A percentile compares a stretch with the other conserved stretches of the same genome.
These are phyloP conservation scores for Pleoardoris graminearum DNA, from an alignment of 2,329 filamentous ascomycete genomes.

Conservation along the genomic window DNA sequence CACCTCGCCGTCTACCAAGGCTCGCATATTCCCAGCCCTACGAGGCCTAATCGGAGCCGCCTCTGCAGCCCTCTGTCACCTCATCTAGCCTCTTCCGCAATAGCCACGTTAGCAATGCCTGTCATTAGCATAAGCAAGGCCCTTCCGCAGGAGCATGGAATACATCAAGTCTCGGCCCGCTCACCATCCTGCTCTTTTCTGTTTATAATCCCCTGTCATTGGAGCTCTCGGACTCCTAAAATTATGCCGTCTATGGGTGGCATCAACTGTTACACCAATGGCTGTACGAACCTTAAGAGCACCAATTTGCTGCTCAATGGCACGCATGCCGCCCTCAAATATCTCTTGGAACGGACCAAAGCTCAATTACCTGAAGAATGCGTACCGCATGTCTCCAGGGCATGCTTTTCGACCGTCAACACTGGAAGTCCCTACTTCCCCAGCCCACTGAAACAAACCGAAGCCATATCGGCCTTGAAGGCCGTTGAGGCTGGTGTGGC, in stretches of 20 bases:
- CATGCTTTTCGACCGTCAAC: slow-evolving; percentile 43
- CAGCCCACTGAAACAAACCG: slow-evolving; percentile 57
- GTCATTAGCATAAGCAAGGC: neutral
- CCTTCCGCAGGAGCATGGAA: slow-evolving; percentile 10
- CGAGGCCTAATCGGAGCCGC: neutral
- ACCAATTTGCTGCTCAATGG: slow-evolving; percentile 39
- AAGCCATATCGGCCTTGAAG: slow-evolving; percentile 60
- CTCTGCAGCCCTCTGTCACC: slow-evolving; percentile 15
- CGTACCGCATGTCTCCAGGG: slow-evolving; percentile 31
- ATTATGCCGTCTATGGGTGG: slow-evolving; percentile 38
- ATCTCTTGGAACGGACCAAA: slow-evolving; percentile 37
- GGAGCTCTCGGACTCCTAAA: slow-evolving; percentile 4
- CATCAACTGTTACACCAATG: slow-evolving; percentile 15
- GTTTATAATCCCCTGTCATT: neutral
- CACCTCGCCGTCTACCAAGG: neutral
- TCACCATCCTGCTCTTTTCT: slow-evolving; percentile 6
- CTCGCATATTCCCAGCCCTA: slow-evolving; percentile 1
- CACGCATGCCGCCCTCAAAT: slow-evolving; percentile 37
- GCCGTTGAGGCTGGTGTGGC: slow-evolving; percentile 64
- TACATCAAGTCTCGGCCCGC: neutral
- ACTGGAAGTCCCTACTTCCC: slow-evolving; percentile 47
- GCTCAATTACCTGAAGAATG: slow-evolving; percentile 42
- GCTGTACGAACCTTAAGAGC: slow-evolving; percentile 3
- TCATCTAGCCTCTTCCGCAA: slow-evolving; percentile 7
- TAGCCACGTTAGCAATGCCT: slow-evolving; percentile 4